Conservation (phyloP, 2,329 filamentous ascomycete species). For the Fusarium sp. region DNA sequence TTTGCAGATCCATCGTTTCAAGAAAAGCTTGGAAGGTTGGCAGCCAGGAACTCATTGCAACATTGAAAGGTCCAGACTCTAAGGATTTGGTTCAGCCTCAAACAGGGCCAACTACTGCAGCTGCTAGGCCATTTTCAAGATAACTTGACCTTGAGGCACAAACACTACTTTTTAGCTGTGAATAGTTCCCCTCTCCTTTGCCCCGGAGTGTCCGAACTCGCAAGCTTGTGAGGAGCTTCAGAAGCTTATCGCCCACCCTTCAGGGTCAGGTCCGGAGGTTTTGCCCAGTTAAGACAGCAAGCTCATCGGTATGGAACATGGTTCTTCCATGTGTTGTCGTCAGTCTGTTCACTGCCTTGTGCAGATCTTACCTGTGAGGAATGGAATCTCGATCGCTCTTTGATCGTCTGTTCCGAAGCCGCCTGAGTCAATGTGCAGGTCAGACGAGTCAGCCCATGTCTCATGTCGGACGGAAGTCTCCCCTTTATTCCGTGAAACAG, state of each 20-base stretch:
- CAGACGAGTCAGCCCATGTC: slow-evolving; percentile 28
- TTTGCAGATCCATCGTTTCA: not conserved
- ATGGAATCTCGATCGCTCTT: slow-evolving; percentile 31
- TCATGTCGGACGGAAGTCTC: slow-evolving; percentile 13
- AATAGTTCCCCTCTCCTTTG: not conserved
- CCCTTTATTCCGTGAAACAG: not conserved
- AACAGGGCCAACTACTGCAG: not conserved
- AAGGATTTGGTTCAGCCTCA: not conserved
- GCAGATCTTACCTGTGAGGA: not conserved
- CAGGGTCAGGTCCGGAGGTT: not conserved
- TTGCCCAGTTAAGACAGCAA: not conserved
- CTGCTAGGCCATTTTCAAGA: not conserved
- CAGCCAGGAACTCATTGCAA: not conserved
- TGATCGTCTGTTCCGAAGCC: slow-evolving; percentile 21
- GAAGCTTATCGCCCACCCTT: not conserved
- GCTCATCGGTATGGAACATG: not conserved
- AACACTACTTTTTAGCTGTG: not conserved
- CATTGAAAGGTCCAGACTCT: not conserved
- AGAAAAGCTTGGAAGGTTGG: not conserved
- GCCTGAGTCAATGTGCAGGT: not conserved
- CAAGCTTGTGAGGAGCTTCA: not conserved
- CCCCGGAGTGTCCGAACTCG: not conserved
- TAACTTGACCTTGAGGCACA: not conserved
- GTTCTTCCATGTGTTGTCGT: not conserved
- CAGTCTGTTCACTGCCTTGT: slow-evolving; percentile 3